Conservation (phyloP, 495 filamentous ascomycete species). For the Penicillium crystallinum region DNA sequence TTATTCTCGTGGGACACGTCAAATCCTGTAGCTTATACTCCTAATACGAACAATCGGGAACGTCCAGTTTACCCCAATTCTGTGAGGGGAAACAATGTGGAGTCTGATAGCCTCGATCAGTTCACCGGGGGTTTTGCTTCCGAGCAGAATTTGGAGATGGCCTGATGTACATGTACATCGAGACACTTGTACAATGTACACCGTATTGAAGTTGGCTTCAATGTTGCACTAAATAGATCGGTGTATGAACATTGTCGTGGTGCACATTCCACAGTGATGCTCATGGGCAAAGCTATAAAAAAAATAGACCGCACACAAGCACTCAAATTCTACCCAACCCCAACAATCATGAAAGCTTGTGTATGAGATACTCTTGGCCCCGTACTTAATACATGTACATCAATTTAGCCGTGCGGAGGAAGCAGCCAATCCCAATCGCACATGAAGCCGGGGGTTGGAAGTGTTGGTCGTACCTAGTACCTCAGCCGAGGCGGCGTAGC, state of each 20-base stretch:
- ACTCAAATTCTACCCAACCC: too few relatives aligned
- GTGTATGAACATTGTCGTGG: too few relatives aligned
- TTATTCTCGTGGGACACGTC: neutral
- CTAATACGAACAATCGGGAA: neutral
- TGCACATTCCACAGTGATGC: neutral
- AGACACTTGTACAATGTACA: neutral
- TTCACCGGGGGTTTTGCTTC: slow-evolving; percentile 30
- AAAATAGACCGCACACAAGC: neutral
- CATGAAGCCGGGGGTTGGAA: slow-evolving; percentile 10
- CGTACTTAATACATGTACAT: neutral
- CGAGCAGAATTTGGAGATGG: slow-evolving; percentile 11
- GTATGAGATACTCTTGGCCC: too few relatives aligned
- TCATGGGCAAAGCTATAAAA: too few relatives aligned
- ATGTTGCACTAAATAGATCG: too few relatives aligned
- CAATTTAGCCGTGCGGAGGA: slow-evolving; percentile 14
- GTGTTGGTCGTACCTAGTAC: slow-evolving; percentile 18
- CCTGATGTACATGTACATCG: neutral
- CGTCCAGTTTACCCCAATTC: slow-evolving; percentile 25
- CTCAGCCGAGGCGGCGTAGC: neutral
- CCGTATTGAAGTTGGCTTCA: neutral
- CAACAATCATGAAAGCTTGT: too few relatives aligned
- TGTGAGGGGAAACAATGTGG: slow-evolving; percentile 31
- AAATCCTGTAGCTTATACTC: neutral
- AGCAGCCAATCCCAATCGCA: slow-evolving; percentile 21
- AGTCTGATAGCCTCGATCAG: slow-evolving; percentile 23